phyloP scores from a whole-genome alignment of 345 rosid genomes.

The Hypericum perforatum region DNA sequence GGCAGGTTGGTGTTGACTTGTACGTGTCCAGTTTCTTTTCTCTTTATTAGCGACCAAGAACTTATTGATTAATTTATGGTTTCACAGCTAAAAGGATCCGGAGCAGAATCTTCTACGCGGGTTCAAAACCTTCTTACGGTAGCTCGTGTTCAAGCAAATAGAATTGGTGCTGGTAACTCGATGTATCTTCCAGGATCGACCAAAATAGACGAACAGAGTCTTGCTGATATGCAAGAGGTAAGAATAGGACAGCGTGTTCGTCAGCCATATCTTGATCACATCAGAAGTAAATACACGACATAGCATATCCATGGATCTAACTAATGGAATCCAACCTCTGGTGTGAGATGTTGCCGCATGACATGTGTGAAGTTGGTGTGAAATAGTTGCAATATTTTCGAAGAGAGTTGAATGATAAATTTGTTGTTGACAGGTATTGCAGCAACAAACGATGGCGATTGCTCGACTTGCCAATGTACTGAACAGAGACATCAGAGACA shows the following conservation, averaged over 20 bases:
- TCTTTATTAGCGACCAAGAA: background rate
- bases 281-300: no score
- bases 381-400: background rate
- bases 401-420: constrained; percentile 3
- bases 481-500: constrained; percentile 73
- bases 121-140: constrained; percentile 68
- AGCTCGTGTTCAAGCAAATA: constrained; percentile 70
- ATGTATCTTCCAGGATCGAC: constrained; percentile 84
- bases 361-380: background rate
- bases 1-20: constrained; percentile 50
- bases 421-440: constrained; percentile 37
- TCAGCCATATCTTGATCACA: no score
- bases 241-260: background rate
- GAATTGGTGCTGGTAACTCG: constrained; percentile 47
- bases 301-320: no score
- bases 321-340: background rate
- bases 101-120: constrained; percentile 92
- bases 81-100: constrained; percentile 86
- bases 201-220: constrained; percentile 89
- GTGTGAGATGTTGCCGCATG: background rate
- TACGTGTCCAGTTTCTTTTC: background rate
- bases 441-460: constrained; percentile 84
- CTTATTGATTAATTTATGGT: constrained; percentile 16
- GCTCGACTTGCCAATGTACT: constrained; percentile 72
- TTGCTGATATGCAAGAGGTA: constrained; percentile 96